These are phyloP conservation scores for Arctostaphylos glauca DNA, from an alignment of 148 eudicot species.

Conservation along the genomic window DNA sequence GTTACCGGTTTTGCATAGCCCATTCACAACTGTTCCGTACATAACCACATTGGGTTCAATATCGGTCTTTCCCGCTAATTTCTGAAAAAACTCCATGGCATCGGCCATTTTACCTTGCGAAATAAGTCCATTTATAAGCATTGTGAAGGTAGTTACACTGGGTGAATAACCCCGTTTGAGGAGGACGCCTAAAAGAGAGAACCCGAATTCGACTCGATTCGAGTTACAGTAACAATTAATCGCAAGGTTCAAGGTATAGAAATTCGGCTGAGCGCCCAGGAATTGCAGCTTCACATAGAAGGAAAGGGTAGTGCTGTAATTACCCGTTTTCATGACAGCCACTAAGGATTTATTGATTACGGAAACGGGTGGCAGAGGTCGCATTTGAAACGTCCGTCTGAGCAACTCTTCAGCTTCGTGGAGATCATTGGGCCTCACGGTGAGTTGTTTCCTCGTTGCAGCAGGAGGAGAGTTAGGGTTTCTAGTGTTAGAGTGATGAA, in stretches of 20 bases:
- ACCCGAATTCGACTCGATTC: background rate
- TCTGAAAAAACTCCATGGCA: constrained; percentile 11
- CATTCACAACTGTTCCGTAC: constrained; percentile 11
- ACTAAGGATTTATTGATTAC: background rate
- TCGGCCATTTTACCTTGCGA: background rate
- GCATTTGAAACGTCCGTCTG: background rate
- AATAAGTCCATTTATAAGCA: background rate
- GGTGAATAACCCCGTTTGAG: constrained; percentile 9
- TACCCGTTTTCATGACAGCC: background rate
- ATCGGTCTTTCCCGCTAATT: background rate
- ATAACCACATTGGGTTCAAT: constrained; percentile 11
- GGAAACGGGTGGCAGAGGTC: background rate
- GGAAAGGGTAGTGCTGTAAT: background rate
- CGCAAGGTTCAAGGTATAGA: background rate
- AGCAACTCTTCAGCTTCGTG: background rate
- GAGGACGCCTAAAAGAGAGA: background rate
- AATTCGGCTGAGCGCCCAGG: background rate
- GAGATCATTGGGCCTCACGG: background rate
- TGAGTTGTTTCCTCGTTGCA: background rate
- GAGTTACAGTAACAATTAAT: background rate
- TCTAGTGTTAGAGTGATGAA: background rate
- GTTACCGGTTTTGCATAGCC: constrained; percentile 8
- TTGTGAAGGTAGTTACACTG: constrained; percentile 11
- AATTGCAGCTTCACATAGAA: background rate
- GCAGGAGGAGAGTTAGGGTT: background rate